phyloP scores from a whole-genome alignment of 1,284 basidiomycete species.

The Ustilago lituana region DNA sequence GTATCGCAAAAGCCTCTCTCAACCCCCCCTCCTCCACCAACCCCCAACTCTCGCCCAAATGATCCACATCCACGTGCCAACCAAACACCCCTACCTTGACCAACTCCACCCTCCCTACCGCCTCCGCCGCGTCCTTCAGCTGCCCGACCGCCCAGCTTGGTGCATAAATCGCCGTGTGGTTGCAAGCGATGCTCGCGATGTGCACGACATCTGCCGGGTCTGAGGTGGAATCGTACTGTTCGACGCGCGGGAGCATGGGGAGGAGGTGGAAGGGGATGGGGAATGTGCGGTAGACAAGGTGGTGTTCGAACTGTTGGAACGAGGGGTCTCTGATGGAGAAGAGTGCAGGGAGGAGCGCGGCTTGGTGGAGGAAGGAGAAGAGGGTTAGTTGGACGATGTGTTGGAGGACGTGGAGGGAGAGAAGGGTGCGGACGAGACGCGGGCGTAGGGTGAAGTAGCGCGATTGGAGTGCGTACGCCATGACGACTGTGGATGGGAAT shows the following conservation, averaged over 20 bases:
- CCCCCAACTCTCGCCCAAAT: conserved; percentile 21
- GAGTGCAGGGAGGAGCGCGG: conserved; percentile 34
- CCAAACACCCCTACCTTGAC: background rate
- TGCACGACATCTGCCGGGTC: background rate
- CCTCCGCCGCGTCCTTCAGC: background rate
- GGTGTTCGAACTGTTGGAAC: conserved; percentile 16
- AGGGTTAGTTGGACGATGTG: conserved; percentile 32
- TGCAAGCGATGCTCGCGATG: conserved; percentile 1
- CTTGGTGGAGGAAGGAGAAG: conserved; percentile 52
- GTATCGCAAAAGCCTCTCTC: conserved; percentile 17
- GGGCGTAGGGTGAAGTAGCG: conserved; percentile 22
- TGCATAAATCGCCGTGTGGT: conserved; percentile 16
- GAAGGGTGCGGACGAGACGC: conserved; percentile 7
- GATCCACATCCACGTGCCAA: conserved; percentile 46
- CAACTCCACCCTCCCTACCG: background rate
- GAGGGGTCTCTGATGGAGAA: conserved; percentile 15
- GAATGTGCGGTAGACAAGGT: conserved; percentile 48
- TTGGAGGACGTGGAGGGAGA: conserved; percentile 28
- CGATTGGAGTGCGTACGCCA: conserved; percentile 28
- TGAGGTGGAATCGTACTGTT: conserved; percentile 6
- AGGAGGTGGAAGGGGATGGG: conserved; percentile 37
- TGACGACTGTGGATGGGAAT: conserved; percentile 48
- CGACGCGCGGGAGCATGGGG: conserved; percentile 10
- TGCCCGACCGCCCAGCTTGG: conserved; percentile 6
- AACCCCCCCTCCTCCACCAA: background rate